These are phyloP conservation scores for Boletus patriciae DNA, from an alignment of 768 basidiomycete species.

Conservation along the genomic window DNA sequence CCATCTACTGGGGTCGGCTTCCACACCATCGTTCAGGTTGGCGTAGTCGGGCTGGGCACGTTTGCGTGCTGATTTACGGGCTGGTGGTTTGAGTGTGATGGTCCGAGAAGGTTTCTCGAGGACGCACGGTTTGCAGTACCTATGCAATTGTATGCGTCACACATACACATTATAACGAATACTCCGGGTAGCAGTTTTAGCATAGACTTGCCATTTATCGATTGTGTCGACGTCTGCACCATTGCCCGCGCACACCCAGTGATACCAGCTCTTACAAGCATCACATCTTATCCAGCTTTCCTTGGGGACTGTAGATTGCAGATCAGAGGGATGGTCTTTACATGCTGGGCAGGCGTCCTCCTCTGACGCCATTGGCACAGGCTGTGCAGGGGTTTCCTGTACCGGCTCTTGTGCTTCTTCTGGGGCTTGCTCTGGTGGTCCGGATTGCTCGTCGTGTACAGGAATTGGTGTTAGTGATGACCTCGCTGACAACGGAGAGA, in stretches of 20 bases:
- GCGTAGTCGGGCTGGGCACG: conserved; percentile 76
- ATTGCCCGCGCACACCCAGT: conserved; percentile 77
- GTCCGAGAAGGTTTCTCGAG: conserved; percentile 56
- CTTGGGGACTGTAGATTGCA: conserved; percentile 47
- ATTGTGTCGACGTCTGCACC: conserved; percentile 63
- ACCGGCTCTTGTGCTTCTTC: conserved; percentile 17
- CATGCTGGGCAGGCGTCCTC: conserved; percentile 54
- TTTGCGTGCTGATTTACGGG: conserved; percentile 80
- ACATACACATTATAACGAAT: conserved; percentile 12
- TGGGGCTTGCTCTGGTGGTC: conserved; percentile 14
- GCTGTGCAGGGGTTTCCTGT: conserved; percentile 14
- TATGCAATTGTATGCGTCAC: conserved; percentile 31
- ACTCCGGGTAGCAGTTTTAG: conserved; percentile 13
- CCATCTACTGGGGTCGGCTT: conserved; percentile 65
- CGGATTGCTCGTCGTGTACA: conserved; percentile 16
- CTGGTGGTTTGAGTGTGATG: conserved; percentile 74
- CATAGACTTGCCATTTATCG: conserved; percentile 68
- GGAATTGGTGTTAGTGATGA: conserved; percentile 32
- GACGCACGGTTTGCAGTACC: conserved; percentile 72
- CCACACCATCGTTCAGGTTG: conserved; percentile 63
- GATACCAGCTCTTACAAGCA: conserved; percentile 78
- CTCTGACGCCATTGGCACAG: conserved; percentile 13
- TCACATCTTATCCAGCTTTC: conserved; percentile 86
- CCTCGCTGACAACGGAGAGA: conserved; percentile 31
- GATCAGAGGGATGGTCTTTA: conserved; percentile 33